Evolutionary conservation across 352 stramenopile genomes (phyloP).

Genomic region (Plasmopara viticola): DNA sequence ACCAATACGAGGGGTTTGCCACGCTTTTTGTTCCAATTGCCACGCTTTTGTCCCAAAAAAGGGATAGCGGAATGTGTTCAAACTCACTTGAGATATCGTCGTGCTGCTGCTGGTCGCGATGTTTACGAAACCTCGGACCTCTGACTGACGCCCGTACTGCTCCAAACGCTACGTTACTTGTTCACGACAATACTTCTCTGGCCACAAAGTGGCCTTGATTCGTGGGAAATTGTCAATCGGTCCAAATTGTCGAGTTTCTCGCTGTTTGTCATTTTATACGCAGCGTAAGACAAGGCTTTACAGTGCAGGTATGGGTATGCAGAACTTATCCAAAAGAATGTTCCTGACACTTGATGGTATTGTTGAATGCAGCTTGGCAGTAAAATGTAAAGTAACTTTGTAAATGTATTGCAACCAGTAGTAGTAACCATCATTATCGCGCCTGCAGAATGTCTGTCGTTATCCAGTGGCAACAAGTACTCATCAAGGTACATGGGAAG

Average conservation of each 20-base stretch:
- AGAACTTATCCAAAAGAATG: background rate
- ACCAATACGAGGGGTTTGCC: constrained; percentile 27
- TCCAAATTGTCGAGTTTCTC: constrained; percentile 35
- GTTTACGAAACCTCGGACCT: constrained; percentile 22
- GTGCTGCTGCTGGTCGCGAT: constrained; percentile 36
- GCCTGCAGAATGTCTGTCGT: no score
- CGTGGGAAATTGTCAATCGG: constrained; percentile 4
- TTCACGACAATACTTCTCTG: constrained; percentile 33
- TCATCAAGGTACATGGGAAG: no score
- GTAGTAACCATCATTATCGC: no score
- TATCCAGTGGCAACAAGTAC: no score
- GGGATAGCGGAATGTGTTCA: constrained; percentile 29
- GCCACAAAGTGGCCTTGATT: constrained; percentile 29
- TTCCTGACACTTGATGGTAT: background rate
- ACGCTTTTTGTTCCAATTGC: no score
- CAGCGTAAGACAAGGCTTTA: constrained; percentile 65
- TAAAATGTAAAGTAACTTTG: no score
- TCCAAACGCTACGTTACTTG: constrained; percentile 37
- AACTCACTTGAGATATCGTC: constrained; percentile 46
- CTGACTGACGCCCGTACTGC: constrained; percentile 31
- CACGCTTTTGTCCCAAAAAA: constrained; percentile 28
- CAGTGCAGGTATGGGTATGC: constrained; percentile 38
- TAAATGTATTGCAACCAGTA: no score
- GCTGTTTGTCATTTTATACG: constrained; percentile 66
- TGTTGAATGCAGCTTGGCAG: background rate